A percentile compares a stretch with the other conserved stretches of the same genome.
Evolutionary conservation across 129 eudicot genomes (phyloP).

Genomic region (Artemisia tridentata): DNA sequence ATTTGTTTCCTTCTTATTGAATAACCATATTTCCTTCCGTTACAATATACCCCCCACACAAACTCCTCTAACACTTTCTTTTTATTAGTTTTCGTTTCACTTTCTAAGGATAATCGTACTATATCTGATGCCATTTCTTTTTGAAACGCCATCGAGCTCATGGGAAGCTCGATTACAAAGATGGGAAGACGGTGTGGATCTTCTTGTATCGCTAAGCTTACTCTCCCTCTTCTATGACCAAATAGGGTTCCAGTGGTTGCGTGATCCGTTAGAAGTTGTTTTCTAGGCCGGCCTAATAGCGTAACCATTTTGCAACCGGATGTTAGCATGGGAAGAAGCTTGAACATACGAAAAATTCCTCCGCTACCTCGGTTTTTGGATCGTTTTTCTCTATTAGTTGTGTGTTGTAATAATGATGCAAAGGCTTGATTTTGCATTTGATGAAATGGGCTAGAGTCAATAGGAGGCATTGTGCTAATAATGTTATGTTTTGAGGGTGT

Average conservation of each 20-base stretch:
- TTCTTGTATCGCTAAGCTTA: conserved; percentile 76
- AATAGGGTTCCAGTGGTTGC: conserved; percentile 76
- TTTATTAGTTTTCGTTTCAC: conserved; percentile 65
- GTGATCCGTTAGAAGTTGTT: conserved; percentile 45
- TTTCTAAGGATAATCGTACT: conserved; percentile 57
- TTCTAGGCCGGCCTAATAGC: conserved; percentile 53
- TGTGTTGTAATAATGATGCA: conserved; percentile 43
- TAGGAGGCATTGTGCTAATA: conserved; percentile 47
- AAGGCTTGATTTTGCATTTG: conserved; percentile 57
- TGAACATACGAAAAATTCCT: conserved; percentile 77
- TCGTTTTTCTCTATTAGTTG: conserved; percentile 33
- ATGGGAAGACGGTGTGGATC: conserved; percentile 65
- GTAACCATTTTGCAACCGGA: conserved; percentile 88
- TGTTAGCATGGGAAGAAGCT: conserved; percentile 83
- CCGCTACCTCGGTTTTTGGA: conserved; percentile 31
- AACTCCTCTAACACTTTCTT: conserved; percentile 72
- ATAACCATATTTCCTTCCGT: conserved; percentile 79
- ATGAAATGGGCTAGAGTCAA: conserved; percentile 57
- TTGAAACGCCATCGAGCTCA: conserved; percentile 55
- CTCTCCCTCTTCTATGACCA: conserved; percentile 71
- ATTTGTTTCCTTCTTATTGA: conserved; percentile 66
- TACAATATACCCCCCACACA: conserved; percentile 80
- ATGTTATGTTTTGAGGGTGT: not conserved
- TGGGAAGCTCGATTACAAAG: conserved; percentile 79
- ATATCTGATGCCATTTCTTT: conserved; percentile 71